Percentiles rank a stretch among this genome's conserved stretches.
Conservation (phyloP, 2,329 filamentous ascomycete species). For the Colletotrichum gloeosporioides region DNA sequence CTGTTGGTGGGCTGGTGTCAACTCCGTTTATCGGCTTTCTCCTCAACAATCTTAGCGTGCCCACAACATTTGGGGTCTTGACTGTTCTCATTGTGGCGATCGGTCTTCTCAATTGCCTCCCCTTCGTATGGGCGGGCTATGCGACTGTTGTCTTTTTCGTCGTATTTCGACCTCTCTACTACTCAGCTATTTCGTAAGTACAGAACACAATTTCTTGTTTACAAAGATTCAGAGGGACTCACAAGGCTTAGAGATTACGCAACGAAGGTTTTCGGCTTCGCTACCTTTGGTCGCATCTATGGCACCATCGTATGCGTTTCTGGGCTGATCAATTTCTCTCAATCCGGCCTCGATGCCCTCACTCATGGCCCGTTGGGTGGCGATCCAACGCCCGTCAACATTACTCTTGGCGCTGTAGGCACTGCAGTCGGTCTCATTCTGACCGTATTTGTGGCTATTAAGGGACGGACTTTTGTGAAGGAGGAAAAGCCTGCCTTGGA, state of each 20-base stretch:
- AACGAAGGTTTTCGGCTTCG: constrained; percentile 82
- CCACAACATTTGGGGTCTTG: constrained; percentile 62
- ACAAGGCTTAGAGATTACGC: constrained; percentile 62
- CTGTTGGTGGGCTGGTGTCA: constrained; percentile 70
- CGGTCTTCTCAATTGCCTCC: constrained; percentile 70
- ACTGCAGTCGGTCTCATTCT: constrained; percentile 59
- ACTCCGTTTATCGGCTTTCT: constrained; percentile 76
- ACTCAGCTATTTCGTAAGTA: constrained; percentile 71
- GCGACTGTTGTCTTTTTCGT: constrained; percentile 73
- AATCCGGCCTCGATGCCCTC: constrained; percentile 72
- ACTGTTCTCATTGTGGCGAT: constrained; percentile 65
- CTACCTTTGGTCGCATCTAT: constrained; percentile 82
- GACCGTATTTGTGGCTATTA: constrained; percentile 56
- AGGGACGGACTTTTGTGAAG: constrained; percentile 18
- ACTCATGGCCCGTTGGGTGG: constrained; percentile 67
- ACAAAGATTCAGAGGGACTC: accelerated
- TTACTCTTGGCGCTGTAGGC: constrained; percentile 58
- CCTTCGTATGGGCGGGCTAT: constrained; percentile 67
- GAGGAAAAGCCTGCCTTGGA: constrained; percentile 8
- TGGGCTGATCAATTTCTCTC: constrained; percentile 73
- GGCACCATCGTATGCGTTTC: constrained; percentile 77
- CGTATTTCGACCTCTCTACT: constrained; percentile 76
- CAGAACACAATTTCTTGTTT: not conserved
- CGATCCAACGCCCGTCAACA: constrained; percentile 70
- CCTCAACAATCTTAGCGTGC: constrained; percentile 70